Conservation (phyloP, 1,284 basidiomycete genomes). For the Leccinum subrobustum region DNA sequence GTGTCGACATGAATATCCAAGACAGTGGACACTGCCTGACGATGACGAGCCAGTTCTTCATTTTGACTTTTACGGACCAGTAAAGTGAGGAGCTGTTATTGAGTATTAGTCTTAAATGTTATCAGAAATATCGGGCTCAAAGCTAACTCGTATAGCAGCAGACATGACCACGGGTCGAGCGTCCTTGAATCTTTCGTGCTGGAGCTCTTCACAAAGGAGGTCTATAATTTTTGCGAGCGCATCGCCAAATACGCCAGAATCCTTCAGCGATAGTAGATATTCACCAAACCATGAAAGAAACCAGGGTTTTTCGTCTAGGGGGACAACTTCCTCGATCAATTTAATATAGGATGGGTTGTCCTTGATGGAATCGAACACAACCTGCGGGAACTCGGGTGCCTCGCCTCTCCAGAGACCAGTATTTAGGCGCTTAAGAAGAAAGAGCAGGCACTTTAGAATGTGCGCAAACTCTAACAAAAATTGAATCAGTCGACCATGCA, state of each 20-base stretch:
- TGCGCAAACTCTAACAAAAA: slow-evolving; percentile 56
- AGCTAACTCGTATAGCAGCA: slow-evolving; percentile 60
- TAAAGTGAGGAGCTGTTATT: slow-evolving; percentile 25
- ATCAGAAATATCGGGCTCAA: neutral
- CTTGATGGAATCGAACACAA: slow-evolving; percentile 80
- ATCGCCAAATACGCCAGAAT: slow-evolving; percentile 54
- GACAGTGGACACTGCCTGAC: slow-evolving; percentile 37
- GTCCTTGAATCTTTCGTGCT: slow-evolving; percentile 66
- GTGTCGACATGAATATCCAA: slow-evolving; percentile 58
- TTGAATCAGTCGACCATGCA: neutral
- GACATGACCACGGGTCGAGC: slow-evolving; percentile 59
- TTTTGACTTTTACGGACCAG: slow-evolving; percentile 35
- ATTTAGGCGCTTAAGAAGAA: slow-evolving; percentile 53
- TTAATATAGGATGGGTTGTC: slow-evolving; percentile 66
- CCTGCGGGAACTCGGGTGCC: slow-evolving; percentile 63
- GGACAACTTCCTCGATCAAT: slow-evolving; percentile 43
- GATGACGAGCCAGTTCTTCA: slow-evolving; percentile 32
- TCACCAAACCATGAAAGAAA: slow-evolving; percentile 56
- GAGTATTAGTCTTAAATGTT: slow-evolving; percentile 16
- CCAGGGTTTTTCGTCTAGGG: slow-evolving; percentile 41
- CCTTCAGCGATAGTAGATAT: slow-evolving; percentile 55
- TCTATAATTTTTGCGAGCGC: slow-evolving; percentile 69
- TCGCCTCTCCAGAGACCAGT: slow-evolving; percentile 66
- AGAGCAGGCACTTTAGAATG: slow-evolving; percentile 59
- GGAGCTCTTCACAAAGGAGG: slow-evolving; percentile 75